phyloP scores from a whole-genome alignment of 2,329 filamentous ascomycete genomes.

The Aspergillus japonicus region DNA sequence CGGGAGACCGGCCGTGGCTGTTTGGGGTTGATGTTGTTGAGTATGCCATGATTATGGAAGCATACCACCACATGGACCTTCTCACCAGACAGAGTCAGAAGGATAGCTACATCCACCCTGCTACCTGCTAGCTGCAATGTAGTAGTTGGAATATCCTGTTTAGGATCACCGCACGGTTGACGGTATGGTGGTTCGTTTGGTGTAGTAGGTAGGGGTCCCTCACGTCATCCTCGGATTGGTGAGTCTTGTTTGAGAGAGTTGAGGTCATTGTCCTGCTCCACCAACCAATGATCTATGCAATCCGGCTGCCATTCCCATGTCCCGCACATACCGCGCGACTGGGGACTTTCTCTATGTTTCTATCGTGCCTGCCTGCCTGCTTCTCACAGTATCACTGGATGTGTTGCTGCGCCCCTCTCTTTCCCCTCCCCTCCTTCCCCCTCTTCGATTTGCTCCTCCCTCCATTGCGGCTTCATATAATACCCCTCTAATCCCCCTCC shows the following conservation, averaged over 20 bases:
- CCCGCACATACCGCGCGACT: no score
- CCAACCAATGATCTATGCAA: neutral
- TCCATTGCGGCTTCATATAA: neutral
- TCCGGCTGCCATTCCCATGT: neutral
- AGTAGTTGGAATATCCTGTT: neutral
- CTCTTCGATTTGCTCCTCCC: neutral
- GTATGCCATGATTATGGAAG: neutral
- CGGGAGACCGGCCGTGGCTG: neutral
- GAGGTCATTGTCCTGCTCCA: neutral
- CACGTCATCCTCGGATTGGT: neutral
- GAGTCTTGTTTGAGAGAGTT: neutral
- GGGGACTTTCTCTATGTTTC: neutral
- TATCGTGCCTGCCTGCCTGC: constrained; percentile 6
- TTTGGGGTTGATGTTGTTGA: neutral
- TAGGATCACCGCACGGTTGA: neutral
- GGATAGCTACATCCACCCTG: neutral
- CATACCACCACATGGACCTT: neutral
- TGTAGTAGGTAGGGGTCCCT: neutral
- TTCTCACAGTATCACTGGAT: no score
- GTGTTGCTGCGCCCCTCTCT: neutral
- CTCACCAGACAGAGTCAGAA: neutral
- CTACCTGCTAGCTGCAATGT: no score
- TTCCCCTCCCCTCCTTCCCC: neutral
- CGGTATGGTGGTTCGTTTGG: neutral
- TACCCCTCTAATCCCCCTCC: neutral